Base-by-base conservation (phyloP, 495 filamentous ascomycete species). In the Bathelium albidoporum region DNA sequence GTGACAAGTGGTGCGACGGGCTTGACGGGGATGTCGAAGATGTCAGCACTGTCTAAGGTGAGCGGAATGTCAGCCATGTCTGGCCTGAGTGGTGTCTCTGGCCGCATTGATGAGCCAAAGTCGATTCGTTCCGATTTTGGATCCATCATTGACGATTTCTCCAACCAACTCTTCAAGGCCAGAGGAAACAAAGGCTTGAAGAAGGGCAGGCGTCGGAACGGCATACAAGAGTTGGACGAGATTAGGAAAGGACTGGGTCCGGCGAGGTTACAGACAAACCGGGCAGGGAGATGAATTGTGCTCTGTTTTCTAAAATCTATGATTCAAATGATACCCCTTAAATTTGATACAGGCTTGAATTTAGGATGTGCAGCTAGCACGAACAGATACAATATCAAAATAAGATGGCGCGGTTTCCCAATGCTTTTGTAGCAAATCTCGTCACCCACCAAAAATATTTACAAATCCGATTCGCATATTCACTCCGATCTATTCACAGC, bases 71-170 rank as follows among this genome's bases (percentile, higher is more conserved):
- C 76, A 9, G 76, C 73, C 45, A 70, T 79, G 65, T 66, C 63
- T 59, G 76, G 75, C 55, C 64, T 75, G 22, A 69, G 64, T n/a
- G 62, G 53, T 1, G 62, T 73, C 32, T 83, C 79, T 2, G 75
- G 59, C 39, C 65, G 64, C 39, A 69, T 71, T 60, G 69, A 73
- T 58, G 73, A 69, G 31, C 74, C 73, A 72, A 71, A 83, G 76
- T 67, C 77, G 73, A 62, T 83, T 32, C 79, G 84, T 43, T 77
- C 81, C 41, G 89, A 95, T 71, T 95, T 99, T 75, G 86, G 96
- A 71, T 81, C 78, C 41, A 86, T 97, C 71, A 85, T 97, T 80
- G 94, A 97, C 74, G 92, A 97, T 69, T 99, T 99, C 79, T 74
- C 97, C 14, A 85, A 84, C 11, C 82, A 80, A 4, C 89, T 93